Base-by-base conservation (phyloP, 768 basidiomycete species). In the Rhodotorula diobovata region DNA sequence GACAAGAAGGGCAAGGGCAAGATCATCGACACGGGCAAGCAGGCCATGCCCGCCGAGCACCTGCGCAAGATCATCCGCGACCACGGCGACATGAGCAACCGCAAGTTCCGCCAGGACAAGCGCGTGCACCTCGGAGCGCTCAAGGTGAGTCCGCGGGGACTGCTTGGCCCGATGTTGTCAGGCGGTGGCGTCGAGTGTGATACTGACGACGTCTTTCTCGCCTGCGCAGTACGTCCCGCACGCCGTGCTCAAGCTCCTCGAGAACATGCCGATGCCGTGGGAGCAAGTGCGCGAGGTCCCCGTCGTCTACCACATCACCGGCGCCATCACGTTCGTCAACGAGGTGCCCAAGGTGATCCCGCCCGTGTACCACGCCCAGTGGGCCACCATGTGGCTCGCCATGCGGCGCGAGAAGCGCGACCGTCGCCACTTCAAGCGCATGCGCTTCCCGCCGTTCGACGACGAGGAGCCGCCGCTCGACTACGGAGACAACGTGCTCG, bases 321-420 rank as follows among this genome's bases (percentile, higher is more conserved):
- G 96, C 74, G 96, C 96, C 51, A 99, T 99, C 82, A 98, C 96
- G 5, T 99, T 99, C 78, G 96, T 99, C 76, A 98, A 97, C 82
- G 93, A 98, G 81, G 90, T 97, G 50, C 96, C 96, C 54, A 89
- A 92, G 58, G 87, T 99, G 76, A 90, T 98, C 72, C 96, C 98
- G 80, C 96, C 96, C 12, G 87, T 99, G 18, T 98, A 96, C 81
- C 96, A 99, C 80, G 93, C 96, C 1, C 96, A 98, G 78, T 99
- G 96, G 96, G 94, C 92, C 79, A 90, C 91, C 11, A 99, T 99
- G 96, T 99, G 96, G 96, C 84, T 99, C 57, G 95, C 96, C 20
- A 99, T 99, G 96, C 86, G 96, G 70, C 84, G 96, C 71, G 96
- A 99, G 83, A 99, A 99, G 84, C 87, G 96, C 67, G 96, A 99